Evolutionary conservation across 805 yeast genomes (phyloP), one percentile per base, ranked within the genome.

Genomic region (Blastobotrys robertii): DNA sequence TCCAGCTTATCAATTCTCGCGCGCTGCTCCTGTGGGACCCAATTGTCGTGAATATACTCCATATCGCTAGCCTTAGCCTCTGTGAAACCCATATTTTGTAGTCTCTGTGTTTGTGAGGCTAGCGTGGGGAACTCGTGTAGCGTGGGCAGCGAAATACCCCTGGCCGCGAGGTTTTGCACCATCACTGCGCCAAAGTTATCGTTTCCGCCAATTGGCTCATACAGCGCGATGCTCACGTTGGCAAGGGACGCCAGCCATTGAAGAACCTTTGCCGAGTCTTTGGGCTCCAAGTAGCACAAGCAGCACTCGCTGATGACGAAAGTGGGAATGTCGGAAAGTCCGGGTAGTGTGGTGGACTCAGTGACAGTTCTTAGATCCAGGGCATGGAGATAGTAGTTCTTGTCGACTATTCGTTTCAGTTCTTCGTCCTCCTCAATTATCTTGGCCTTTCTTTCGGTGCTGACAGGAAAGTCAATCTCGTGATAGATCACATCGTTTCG

Each of bases 231-330:
- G 15, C 59, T 39, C 42, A 60, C 39, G 1, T 38, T 5, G 30
- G 25, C 34, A 22, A 40, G n/a, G n/a, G 38, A 29, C 0, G 46
- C 37, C 62, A 80, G 70, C 53, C 68, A 70, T 2, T 55, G 41
- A 3, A 83, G 47, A 2, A 80, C 69, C 1, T 51, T 38, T 29
- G 60, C 54, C 16, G 81, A 71, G 15, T 70, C 72, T 9, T 63
- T 63, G 1, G 80, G 76, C 3, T 71, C 65, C 47, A 82, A 53
- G 56, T 83, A 83, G 55, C 94, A 84, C 30, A 84, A 63, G 30
- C 84, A 84, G 61, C 92, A 84, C 57, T 83, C 94, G 48, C 84
- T 76, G 13, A 83, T 56, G 2, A 84, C 59, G 11, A 84, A 53
- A 0, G 92, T 82, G 7, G 84, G 84, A 2, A 60, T 41, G 46